Conservation (phyloP, 2,329 filamentous ascomycete species). For the Colletotrichum tabaci region DNA sequence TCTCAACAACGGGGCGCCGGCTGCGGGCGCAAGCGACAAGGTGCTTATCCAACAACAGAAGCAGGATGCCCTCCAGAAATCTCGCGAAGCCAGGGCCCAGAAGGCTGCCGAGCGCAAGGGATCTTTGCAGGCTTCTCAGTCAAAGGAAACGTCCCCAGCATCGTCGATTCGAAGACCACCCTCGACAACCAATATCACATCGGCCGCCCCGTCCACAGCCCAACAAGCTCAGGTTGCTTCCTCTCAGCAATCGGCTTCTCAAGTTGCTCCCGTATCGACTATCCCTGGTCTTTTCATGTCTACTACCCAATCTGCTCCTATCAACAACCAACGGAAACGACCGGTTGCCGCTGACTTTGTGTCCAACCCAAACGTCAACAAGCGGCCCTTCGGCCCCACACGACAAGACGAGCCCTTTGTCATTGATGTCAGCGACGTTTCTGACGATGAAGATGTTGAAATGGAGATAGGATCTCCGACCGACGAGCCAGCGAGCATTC, state of each 20-base stretch:
- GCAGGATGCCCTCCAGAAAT: slow-evolving; percentile 80
- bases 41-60: slow-evolving; percentile 82
- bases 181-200: not conserved
- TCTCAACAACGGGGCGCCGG: slow-evolving; percentile 31
- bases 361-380: slow-evolving; percentile 63
- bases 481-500: slow-evolving; percentile 56
- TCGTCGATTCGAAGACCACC: slow-evolving; percentile 1
- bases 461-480: slow-evolving; percentile 76
- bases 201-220: not conserved
- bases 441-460: slow-evolving; percentile 73
- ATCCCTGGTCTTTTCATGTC: slow-evolving; percentile 58
- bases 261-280: slow-evolving; percentile 39
- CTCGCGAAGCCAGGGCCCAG: slow-evolving; percentile 61
- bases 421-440: slow-evolving; percentile 86
- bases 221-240: not conserved
- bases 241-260: slow-evolving; percentile 5
- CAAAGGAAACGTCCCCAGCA: slow-evolving; percentile 21
- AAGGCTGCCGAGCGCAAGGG: slow-evolving; percentile 48
- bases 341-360: slow-evolving; percentile 80
- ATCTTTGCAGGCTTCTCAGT: slow-evolving; percentile 24
- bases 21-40: slow-evolving; percentile 70
- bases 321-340: slow-evolving; percentile 55
- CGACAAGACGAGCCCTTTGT: slow-evolving; percentile 76
- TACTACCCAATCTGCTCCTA: slow-evolving; percentile 46
- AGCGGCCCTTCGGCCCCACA: slow-evolving; percentile 75